phyloP scores from a whole-genome alignment of 192 early-diverging fungal genomes.

The Umbelopsis sp. region DNA sequence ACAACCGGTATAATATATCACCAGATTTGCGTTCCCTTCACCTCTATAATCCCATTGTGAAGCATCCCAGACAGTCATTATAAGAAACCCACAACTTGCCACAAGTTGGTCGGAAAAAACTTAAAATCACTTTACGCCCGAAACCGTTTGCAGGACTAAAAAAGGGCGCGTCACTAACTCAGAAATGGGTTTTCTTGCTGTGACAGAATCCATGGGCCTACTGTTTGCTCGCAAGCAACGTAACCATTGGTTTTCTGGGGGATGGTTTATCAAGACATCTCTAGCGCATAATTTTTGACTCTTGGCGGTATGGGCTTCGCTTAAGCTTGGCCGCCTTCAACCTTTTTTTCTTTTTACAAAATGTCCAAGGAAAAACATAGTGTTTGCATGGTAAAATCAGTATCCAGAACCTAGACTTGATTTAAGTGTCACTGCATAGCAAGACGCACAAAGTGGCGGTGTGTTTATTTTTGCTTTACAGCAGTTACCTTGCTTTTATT shows the following conservation, averaged over 20 bases:
- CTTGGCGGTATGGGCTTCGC: conserved; percentile 38
- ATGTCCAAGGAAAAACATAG: neutral
- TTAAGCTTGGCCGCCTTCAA: conserved; percentile 25
- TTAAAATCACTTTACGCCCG: neutral
- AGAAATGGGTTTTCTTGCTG: conserved; percentile 22
- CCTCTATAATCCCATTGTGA: conserved; percentile 62
- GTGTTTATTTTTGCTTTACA: neutral
- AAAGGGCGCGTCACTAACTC: conserved; percentile 39
- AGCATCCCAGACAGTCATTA: conserved; percentile 20
- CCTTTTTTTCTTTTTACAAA: neutral
- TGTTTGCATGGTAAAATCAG: neutral
- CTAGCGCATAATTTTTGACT: conserved; percentile 46
- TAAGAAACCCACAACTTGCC: conserved; percentile 33
- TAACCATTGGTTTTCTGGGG: conserved; percentile 19
- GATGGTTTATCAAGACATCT: conserved; percentile 44
- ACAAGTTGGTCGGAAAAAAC: neutral
- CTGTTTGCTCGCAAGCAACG: neutral
- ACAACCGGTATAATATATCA: conserved; percentile 55
- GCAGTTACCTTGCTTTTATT: neutral
- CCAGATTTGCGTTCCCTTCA: conserved; percentile 70
- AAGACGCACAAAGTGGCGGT: neutral
- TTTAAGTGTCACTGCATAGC: neutral
- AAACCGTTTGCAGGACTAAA: conserved; percentile 13
- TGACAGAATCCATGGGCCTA: conserved; percentile 19
- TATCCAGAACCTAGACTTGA: neutral